phyloP scores from a whole-genome alignment of 2,329 filamentous ascomycete genomes.

The Mycosphaerella sp. region DNA sequence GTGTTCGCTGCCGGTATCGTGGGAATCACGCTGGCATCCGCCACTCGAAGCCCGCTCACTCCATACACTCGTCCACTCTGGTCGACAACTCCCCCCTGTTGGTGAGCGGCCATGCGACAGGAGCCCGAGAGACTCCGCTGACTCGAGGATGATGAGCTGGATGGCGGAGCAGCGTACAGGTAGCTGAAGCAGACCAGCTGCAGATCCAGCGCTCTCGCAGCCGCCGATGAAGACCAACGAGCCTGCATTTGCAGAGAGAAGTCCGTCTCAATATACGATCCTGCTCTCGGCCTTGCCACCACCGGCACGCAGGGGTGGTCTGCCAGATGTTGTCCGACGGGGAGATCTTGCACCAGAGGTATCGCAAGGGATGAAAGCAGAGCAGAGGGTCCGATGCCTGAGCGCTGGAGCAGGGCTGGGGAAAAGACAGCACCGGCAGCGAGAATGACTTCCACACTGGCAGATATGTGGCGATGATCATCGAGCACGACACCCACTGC shows the following conservation, averaged over 20 bases:
- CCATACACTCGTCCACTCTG: conserved; percentile 20
- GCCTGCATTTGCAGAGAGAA: conserved; percentile 12
- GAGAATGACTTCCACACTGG: conserved; percentile 48
- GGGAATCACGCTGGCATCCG: conserved; percentile 23
- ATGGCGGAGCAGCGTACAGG: not conserved
- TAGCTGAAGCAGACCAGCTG: conserved; percentile 10
- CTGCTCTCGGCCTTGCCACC: conserved; percentile 1
- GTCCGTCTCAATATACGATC: conserved; percentile 4
- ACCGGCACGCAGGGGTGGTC: conserved; percentile 34
- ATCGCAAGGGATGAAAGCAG: conserved; percentile 24
- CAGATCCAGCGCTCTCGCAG: not conserved
- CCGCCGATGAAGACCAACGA: conserved; percentile 5
- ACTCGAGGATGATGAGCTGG: not conserved
- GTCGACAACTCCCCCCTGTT: conserved; percentile 21
- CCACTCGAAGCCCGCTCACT: conserved; percentile 17
- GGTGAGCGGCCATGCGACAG: conserved; percentile 15
- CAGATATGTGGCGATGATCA: not conserved
- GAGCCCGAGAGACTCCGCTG: conserved; percentile 4
- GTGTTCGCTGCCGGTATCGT: conserved; percentile 15
- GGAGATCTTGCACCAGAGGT: conserved; percentile 15
- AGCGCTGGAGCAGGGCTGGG: conserved; percentile 37
- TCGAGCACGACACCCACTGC: conserved; percentile 1
- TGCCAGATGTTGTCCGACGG: conserved; percentile 17
- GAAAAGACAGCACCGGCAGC: conserved; percentile 32
- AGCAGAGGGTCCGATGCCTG: conserved; percentile 31